Percentiles rank a stretch among this genome's conserved stretches.
These are phyloP conservation scores for Gentiana straminea DNA, from an alignment of 257 asterid genomes.

Conservation along the genomic window DNA sequence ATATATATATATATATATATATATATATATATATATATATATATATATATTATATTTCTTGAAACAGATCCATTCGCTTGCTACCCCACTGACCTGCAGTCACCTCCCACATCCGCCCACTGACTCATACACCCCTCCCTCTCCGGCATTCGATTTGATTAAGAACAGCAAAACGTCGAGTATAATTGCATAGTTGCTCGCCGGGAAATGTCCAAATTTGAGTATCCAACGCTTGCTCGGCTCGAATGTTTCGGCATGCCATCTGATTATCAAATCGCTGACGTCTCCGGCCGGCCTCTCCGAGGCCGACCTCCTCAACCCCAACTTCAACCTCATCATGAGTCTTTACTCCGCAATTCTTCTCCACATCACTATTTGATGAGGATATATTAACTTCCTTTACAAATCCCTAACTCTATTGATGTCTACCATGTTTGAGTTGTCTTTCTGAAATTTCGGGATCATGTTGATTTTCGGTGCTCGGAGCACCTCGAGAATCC, in stretches of 20 bases:
- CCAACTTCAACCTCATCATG: slow-evolving; percentile 46
- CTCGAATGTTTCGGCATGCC: slow-evolving; percentile 38
- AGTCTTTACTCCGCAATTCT: slow-evolving; percentile 55
- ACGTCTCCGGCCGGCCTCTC: too few species aligned
- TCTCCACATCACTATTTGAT: slow-evolving; percentile 22
- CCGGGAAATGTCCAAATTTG: slow-evolving; percentile 49
- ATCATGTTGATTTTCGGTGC: slow-evolving; percentile 69
- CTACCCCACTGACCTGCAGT: too few species aligned
- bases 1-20: too few species aligned
- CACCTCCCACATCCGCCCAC: too few species aligned
- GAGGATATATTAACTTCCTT: background rate
- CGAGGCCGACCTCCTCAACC: slow-evolving; percentile 53
- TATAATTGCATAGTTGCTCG: background rate
- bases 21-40: too few species aligned
- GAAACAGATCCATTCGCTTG: too few species aligned
- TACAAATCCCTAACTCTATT: slow-evolving; percentile 10
- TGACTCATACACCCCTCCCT: too few species aligned
- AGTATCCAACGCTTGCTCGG: slow-evolving; percentile 49
- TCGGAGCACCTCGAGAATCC: slow-evolving; percentile 72
- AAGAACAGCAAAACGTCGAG: too few species aligned
- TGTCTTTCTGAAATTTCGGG: slow-evolving; percentile 14
- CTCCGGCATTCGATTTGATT: too few species aligned
- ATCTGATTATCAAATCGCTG: slow-evolving; percentile 40
- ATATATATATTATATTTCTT: too few species aligned
- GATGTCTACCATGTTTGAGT: background rate